Evolutionary conservation across 2,329 filamentous ascomycete genomes (phyloP).

Genomic region (Apiospora hydei): DNA sequence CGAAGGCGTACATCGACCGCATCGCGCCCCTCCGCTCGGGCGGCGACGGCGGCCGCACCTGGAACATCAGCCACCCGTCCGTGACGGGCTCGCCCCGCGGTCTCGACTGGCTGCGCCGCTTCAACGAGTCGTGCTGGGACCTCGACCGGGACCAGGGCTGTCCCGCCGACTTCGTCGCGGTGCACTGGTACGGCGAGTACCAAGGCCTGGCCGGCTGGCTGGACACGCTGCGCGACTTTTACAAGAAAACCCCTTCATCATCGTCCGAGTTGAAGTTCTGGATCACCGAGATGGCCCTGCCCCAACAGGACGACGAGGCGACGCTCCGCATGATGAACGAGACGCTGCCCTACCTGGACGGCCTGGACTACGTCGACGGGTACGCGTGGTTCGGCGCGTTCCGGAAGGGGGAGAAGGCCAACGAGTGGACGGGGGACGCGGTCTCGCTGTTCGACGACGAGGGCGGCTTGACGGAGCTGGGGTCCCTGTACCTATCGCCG

Average conservation of each 20-base stretch:
- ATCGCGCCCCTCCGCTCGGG: constrained; percentile 44
- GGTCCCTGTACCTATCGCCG: constrained; percentile 44
- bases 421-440: constrained; percentile 48
- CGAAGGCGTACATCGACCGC: constrained; percentile 45
- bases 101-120: constrained; percentile 48
- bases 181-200: constrained; percentile 51
- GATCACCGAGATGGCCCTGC: constrained; percentile 51
- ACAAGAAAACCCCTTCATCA: constrained; percentile 34
- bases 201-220: constrained; percentile 46
- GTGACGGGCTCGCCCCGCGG: constrained; percentile 49
- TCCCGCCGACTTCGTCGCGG: constrained; percentile 49
- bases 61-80: constrained; percentile 50
- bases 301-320: constrained; percentile 42
- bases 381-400: constrained; percentile 54
- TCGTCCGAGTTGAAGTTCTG: constrained; percentile 41
- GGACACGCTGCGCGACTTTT: constrained; percentile 44
- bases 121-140: constrained; percentile 50
- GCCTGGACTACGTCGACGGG: constrained; percentile 42
- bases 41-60: constrained; percentile 35
- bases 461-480: constrained; percentile 48
- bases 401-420: constrained; percentile 46
- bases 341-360: constrained; percentile 46
- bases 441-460: constrained; percentile 47
- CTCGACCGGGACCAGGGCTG: constrained; percentile 46
- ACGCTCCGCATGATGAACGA: constrained; percentile 51